Conservation (phyloP, 2,329 filamentous ascomycete species). For the Fusarium citri region DNA sequence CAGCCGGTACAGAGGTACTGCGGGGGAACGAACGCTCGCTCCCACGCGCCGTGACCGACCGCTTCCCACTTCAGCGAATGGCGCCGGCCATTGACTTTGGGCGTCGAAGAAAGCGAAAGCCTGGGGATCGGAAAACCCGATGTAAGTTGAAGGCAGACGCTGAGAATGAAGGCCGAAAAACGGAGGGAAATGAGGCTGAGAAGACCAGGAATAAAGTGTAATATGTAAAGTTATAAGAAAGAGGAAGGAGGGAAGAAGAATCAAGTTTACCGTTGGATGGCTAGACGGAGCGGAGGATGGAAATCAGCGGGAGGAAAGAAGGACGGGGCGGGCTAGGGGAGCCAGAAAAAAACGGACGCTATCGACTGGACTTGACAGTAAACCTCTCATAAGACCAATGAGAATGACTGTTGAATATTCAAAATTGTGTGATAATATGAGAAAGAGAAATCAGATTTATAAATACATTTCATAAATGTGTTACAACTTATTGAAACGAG, state of each 20-base stretch:
- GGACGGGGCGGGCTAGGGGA: conserved; percentile 21
- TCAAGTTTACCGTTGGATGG: conserved; percentile 41
- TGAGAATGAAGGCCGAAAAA: conserved; percentile 17
- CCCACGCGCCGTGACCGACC: conserved; percentile 70
- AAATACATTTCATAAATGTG: not conserved
- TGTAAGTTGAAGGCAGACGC: conserved; percentile 15
- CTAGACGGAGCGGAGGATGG: conserved; percentile 36
- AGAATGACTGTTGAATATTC: not conserved
- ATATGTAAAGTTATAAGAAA: conserved; percentile 25
- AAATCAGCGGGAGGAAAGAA: conserved; percentile 32
- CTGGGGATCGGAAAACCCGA: conserved; percentile 23
- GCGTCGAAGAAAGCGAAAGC: conserved; percentile 29
- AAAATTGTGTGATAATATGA: not conserved
- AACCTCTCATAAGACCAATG: conserved; percentile 2
- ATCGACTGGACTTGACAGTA: not conserved
- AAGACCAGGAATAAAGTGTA: conserved; percentile 12
- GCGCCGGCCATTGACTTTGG: conserved; percentile 67
- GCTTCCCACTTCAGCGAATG: conserved; percentile 63
- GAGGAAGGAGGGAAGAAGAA: conserved; percentile 33
- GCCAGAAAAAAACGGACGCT: conserved; percentile 1
- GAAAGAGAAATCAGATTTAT: not conserved
- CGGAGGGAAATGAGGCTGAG: conserved; percentile 7
- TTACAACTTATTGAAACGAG: not conserved
- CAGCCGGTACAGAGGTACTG: conserved; percentile 60
- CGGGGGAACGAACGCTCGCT: conserved; percentile 63